Evolutionary conservation across 306 rosid genomes (phyloP), one percentile per base, ranked within the genome.

Genomic region (Carpinus fangiana): DNA sequence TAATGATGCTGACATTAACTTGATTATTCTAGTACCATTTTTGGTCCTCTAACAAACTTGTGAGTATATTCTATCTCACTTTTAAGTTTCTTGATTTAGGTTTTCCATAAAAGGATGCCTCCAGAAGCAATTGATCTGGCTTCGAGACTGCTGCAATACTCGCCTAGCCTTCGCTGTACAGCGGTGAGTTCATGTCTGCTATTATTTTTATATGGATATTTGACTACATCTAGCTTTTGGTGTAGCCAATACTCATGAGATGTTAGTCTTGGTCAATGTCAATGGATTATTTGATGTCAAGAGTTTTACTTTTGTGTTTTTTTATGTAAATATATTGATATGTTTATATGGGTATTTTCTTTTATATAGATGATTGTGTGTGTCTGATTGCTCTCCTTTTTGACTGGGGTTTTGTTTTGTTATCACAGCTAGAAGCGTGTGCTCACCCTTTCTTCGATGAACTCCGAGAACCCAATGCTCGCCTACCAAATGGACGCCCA

Each of bases 71-170:
- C 6, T n/a, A 9, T 12, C 12, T 68, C 14, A 62, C 55, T 13
- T 61, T 66, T 31, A 73, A 66, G 36, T 43, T 56, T 54, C 62
- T 78, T 43, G 26, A 55, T 84, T 21, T 72, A 94, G 98, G 91
- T 94, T 77, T 94, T 94, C 81, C 97, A 94, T 90, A 92, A 92
- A 88, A 84, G 88, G 81, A 94, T 92, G 98, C 98, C 98, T 66
- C 97, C 98, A 17, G 98, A 94, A 83, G 98, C 98, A 65, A 94
- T 94, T 64, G 98, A 94, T 83, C 87, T 94, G 82, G 96, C 97
- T 67, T 89, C 98, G 51, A 83, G 98, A 70, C 91, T 94, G 79
- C 85, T 94, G 81, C 98, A 94, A 65, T 94, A 94, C 81, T 94
- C 98, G 12, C 98, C 98, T 45, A 94, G 94, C 78, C 96, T 94